Base-by-base conservation (phyloP, 306 rosid genomes). In the Trifolium dubium region DNA sequence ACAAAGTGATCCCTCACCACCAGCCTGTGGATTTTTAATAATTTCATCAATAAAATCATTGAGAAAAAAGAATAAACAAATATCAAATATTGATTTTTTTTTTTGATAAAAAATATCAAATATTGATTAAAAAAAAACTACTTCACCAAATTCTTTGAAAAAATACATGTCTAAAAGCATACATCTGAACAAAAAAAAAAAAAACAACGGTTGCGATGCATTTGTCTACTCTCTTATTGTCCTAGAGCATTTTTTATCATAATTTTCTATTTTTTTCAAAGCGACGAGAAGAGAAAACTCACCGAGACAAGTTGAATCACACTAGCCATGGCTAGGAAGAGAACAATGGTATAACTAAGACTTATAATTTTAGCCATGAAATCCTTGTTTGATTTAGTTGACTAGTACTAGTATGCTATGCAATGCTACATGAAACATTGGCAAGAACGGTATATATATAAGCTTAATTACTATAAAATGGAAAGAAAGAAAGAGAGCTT, bases 1-100 rank as follows among this genome's bases (percentile, higher is more conserved):
- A 34, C 23, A 64, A 54, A 81, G 77, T 28, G 84, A 75, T 63
- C 81, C 41, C 66, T 81, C 81, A 2, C 84, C 74, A 7, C 84
- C 84, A 3, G 74, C 73, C 84, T 81, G 62, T 13, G 1, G 1
- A 73, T 13, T 56, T 65, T 61, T 61, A 7, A 23, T 18, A 23
- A 23, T 23, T 46, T 8, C 40, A 61, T 8, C 30, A 19, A 54
- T 51, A 29, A 58, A 35, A 11, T 11, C 28, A 47, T 12, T 14
- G 1, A 39, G 0, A 2, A 18, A 30, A 28, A 49, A 8, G 37
- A 37, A 18, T 12, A 67, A 28, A 46, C n/a, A 5, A 14, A 28
- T 4, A 0, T 46, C 44, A 66, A 58, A 60, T 23, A 23, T 31
- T 29, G n/a, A n/a, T n/a, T n/a, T n/a, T n/a, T n/a, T n/a, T n/a